Evolutionary conservation across 2,329 filamentous ascomycete species (phyloP).

Genomic region (Domatiomyces catenatus): DNA sequence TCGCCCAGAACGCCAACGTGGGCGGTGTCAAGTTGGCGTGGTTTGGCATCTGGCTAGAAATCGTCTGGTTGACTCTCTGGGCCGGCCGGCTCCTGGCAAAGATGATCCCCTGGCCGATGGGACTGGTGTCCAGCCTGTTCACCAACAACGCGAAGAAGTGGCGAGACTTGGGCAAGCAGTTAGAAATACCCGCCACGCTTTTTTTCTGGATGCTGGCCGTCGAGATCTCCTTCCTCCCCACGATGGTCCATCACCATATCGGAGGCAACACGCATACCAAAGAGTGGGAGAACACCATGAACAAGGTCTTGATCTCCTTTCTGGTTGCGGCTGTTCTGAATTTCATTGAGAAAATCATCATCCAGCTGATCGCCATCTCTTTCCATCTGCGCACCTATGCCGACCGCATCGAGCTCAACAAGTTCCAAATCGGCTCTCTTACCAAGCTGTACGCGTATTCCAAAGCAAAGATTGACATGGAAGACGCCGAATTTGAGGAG

Average conservation of each 20-base stretch:
- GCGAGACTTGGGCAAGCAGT: slow-evolving; percentile 70
- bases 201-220: slow-evolving; percentile 89
- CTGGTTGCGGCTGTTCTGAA: slow-evolving; percentile 70
- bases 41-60: slow-evolving; percentile 92
- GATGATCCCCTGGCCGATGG: slow-evolving; percentile 45
- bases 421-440: slow-evolving; percentile 62
- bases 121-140: slow-evolving; percentile 53
- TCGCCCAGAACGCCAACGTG: slow-evolving; percentile 44
- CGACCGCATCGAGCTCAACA: slow-evolving; percentile 80
- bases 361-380: slow-evolving; percentile 84
- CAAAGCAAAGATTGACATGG: slow-evolving; percentile 48
- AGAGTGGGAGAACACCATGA: slow-evolving; percentile 59
- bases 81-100: slow-evolving; percentile 53
- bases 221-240: slow-evolving; percentile 71
- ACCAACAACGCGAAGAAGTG: slow-evolving; percentile 87
- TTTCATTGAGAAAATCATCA: slow-evolving; percentile 79
- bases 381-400: slow-evolving; percentile 87
- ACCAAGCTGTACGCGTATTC: slow-evolving; percentile 51
- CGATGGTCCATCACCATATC: slow-evolving; percentile 52
- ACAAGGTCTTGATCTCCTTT: slow-evolving; percentile 75
- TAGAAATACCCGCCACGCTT: slow-evolving; percentile 70
- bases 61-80: slow-evolving; percentile 86
- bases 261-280: slow-evolving; percentile 38
- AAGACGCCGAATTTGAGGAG: slow-evolving; percentile 64
- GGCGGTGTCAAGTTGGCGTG: slow-evolving; percentile 68